A percentile compares a stretch with the other conserved stretches of the same genome.
These are phyloP conservation scores for Mycena alexandri DNA, from an alignment of 768 basidiomycete species.

Conservation along the genomic window DNA sequence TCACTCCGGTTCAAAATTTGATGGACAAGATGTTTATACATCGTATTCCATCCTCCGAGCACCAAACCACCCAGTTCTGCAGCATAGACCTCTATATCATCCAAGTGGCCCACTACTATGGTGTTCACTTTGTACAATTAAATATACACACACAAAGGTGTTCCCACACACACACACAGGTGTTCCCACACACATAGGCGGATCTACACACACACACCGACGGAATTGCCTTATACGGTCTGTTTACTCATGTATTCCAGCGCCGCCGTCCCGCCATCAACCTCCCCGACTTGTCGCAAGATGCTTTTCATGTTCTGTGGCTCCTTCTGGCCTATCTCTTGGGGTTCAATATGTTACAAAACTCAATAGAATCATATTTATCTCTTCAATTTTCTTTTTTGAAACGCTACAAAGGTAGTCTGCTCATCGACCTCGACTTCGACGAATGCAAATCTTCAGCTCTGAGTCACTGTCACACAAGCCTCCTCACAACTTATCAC, in stretches of 20 bases:
- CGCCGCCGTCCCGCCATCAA: conserved; percentile 13
- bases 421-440: not conserved
- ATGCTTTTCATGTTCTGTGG: not conserved
- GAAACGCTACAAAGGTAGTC: not conserved
- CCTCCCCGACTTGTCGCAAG: not conserved
- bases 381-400: not conserved
- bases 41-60: no score
- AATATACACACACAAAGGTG: no score
- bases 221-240: conserved; percentile 1
- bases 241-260: conserved; percentile 2
- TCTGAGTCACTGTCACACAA: conserved; percentile 4
- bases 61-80: no score
- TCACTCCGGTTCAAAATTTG: no score
- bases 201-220: conserved; percentile 6
- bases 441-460: not conserved
- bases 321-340: not conserved
- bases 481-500: not conserved
- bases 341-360: not conserved
- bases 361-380: not conserved
- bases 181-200: conserved; percentile 7
- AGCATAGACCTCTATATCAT: no score
- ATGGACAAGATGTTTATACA: no score
- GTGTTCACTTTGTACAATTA: conserved; percentile 27
- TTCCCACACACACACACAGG: conserved; percentile 2
- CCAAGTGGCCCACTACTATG: no score